Conservation (phyloP, 352 stramenopile species). For the Paralagenidium karlingii region DNA sequence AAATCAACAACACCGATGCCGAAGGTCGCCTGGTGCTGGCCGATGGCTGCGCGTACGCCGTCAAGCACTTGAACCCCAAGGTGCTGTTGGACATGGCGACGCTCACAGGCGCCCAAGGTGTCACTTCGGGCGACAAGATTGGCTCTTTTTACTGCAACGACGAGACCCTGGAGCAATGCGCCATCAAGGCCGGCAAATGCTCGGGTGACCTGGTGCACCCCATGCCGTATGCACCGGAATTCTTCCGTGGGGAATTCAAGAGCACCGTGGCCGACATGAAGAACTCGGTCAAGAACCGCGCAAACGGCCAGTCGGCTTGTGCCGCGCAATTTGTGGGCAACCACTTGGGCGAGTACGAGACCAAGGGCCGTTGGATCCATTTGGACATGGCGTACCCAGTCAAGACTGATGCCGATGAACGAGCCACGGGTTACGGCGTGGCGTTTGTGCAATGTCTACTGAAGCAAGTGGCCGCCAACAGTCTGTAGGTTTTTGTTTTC, state of each 20-base stretch:
- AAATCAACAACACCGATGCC: slow-evolving; percentile 97
- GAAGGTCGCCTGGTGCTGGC: slow-evolving; percentile 90
- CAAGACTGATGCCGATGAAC: slow-evolving; percentile 51
- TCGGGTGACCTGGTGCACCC: slow-evolving; percentile 89
- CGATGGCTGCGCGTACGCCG: slow-evolving; percentile 89
- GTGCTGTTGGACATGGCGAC: slow-evolving; percentile 95
- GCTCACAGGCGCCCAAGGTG: slow-evolving; percentile 89
- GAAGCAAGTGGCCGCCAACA: slow-evolving; percentile 13
- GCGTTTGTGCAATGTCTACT: slow-evolving; percentile 74
- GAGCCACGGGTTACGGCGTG: slow-evolving; percentile 90
- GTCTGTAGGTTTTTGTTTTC: no score
- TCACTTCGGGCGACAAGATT: slow-evolving; percentile 87
- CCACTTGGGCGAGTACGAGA: slow-evolving; percentile 80
- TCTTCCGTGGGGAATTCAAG: slow-evolving; percentile 88
- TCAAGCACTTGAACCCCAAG: slow-evolving; percentile 81
- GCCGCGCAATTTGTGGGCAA: slow-evolving; percentile 93
- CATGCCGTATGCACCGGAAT: slow-evolving; percentile 89
- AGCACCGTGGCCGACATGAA: slow-evolving; percentile 94
- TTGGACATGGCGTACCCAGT: slow-evolving; percentile 92
- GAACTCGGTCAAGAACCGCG: slow-evolving; percentile 91
- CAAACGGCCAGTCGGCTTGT: slow-evolving; percentile 87
- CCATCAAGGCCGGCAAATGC: slow-evolving; percentile 64
- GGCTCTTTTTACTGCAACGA: slow-evolving; percentile 88
- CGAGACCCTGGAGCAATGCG: slow-evolving; percentile 73
- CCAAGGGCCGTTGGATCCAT: slow-evolving; percentile 86